These are phyloP conservation scores for Yamadazyma sp. DNA, from an alignment of 1,139 yeast species.

Conservation along the genomic window DNA sequence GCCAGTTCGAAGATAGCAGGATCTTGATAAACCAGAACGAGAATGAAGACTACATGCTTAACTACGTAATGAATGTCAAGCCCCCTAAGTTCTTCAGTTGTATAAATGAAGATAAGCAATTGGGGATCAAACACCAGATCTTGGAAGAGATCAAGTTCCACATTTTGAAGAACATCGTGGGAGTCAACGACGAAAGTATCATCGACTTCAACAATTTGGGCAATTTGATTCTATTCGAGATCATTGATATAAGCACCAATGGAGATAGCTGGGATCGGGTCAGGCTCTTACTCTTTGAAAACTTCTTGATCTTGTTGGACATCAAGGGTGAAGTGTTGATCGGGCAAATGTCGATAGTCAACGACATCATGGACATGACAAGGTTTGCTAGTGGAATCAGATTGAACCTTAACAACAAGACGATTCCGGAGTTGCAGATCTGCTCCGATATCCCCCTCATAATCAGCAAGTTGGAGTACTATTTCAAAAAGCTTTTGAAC, in stretches of 20 bases:
- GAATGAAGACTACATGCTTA: slow-evolving; percentile 17
- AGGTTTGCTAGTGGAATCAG: slow-evolving; percentile 27
- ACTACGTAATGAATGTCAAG: slow-evolving; percentile 25
- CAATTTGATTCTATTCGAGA: slow-evolving; percentile 39
- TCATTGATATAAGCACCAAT: slow-evolving; percentile 38
- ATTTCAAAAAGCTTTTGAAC: slow-evolving; percentile 20
- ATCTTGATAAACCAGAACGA: slow-evolving; percentile 5
- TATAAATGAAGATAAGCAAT: slow-evolving; percentile 16
- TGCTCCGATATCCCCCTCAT: slow-evolving; percentile 34
- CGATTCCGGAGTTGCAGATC: slow-evolving; percentile 48
- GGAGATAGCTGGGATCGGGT: slow-evolving; percentile 37
- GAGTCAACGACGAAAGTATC: slow-evolving; percentile 13
- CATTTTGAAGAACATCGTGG: slow-evolving; percentile 15
- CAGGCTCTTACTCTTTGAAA: slow-evolving; percentile 40
- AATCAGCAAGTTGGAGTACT: slow-evolving; percentile 42
- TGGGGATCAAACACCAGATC: slow-evolving; percentile 17
- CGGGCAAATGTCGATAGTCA: slow-evolving; percentile 27
- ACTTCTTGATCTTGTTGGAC: slow-evolving; percentile 37
- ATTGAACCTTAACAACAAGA: slow-evolving; percentile 39
- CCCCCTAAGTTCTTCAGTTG: slow-evolving; percentile 24
- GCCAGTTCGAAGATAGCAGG: slow-evolving; percentile 16
- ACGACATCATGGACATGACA: slow-evolving; percentile 35
- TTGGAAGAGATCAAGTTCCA: slow-evolving; percentile 16
- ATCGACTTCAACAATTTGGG: slow-evolving; percentile 18
- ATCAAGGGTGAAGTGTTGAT: slow-evolving; percentile 27